Evolutionary conservation across 352 stramenopile genomes (phyloP).

Genomic region (Pythium utonaiense): DNA sequence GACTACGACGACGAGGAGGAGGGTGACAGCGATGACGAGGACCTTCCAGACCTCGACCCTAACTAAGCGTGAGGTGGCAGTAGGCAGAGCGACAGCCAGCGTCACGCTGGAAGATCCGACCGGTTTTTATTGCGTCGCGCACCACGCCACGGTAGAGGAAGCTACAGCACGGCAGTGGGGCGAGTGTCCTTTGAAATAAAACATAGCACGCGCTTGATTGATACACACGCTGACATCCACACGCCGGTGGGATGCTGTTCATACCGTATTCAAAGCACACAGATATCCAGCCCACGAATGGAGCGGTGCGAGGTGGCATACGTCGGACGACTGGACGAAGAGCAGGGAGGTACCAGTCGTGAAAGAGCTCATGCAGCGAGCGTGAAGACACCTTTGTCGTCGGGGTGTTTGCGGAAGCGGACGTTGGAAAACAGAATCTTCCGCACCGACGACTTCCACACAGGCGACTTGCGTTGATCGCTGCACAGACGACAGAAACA

Average conservation of each 20-base stretch:
- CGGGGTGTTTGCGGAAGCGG: constrained; percentile 74
- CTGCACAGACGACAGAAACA: constrained; percentile 13
- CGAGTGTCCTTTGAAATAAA: not conserved
- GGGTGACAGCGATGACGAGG: constrained; percentile 77
- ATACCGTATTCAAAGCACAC: too few species aligned
- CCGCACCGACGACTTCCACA: constrained; percentile 88
- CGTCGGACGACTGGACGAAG: not conserved
- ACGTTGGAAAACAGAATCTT: constrained; percentile 89
- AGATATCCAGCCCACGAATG: not conserved
- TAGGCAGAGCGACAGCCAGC: constrained; percentile 7
- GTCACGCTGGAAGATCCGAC: not conserved
- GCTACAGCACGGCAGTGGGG: not conserved
- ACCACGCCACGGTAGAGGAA: not conserved
- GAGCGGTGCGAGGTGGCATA: not conserved
- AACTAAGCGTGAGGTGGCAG: constrained; percentile 26
- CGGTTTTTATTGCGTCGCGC: constrained; percentile 2
- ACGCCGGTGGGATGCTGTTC: too few species aligned
- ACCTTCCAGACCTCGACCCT: constrained; percentile 82
- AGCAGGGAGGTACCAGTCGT: not conserved
- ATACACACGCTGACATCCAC: not conserved
- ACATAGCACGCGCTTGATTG: not conserved
- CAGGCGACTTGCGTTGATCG: constrained; percentile 81
- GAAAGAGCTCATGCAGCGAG: constrained; percentile 43
- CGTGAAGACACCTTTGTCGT: constrained; percentile 71
- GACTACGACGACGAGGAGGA: constrained; percentile 60